phyloP scores from a whole-genome alignment of 1,284 basidiomycete species.

The Ceraceosorus guamensis region DNA sequence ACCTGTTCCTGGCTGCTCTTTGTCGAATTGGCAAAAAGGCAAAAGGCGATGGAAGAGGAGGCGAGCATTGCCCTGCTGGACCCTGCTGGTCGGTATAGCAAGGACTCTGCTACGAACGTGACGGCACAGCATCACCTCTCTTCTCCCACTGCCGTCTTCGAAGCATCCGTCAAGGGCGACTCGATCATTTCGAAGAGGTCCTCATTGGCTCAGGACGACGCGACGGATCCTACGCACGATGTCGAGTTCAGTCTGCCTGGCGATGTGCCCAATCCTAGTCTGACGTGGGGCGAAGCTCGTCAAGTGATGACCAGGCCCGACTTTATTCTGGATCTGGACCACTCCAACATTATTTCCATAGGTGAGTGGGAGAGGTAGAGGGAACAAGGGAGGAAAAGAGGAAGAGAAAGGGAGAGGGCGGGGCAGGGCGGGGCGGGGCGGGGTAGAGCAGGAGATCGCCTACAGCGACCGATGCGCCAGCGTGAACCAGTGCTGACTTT shows the following conservation, averaged over 20 bases:
- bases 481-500: not conserved
- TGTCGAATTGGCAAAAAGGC: conserved; percentile 27
- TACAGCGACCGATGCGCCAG: too few relatives aligned
- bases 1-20: conserved; percentile 45
- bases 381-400: too few relatives aligned
- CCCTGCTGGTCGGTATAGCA: not conserved
- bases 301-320: conserved; percentile 44
- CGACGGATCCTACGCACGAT: not conserved
- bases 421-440: too few relatives aligned
- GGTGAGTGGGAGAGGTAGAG: too few relatives aligned
- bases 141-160: not conserved
- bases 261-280: conserved; percentile 36
- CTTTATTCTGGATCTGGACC: conserved; percentile 32
- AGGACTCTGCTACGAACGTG: not conserved
- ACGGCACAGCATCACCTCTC: conserved; percentile 1
- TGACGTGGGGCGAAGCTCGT: conserved; percentile 41
- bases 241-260: not conserved
- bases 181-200: not conserved
- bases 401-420: too few relatives aligned
- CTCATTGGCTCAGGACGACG: conserved; percentile 1
- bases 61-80: not conserved
- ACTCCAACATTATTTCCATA: conserved; percentile 23
- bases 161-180: not conserved
- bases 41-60: conserved; percentile 32
- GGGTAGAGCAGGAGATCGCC: too few relatives aligned